Base-by-base conservation (phyloP, 441 rosid species). In the Adansonia rubrostipa region DNA sequence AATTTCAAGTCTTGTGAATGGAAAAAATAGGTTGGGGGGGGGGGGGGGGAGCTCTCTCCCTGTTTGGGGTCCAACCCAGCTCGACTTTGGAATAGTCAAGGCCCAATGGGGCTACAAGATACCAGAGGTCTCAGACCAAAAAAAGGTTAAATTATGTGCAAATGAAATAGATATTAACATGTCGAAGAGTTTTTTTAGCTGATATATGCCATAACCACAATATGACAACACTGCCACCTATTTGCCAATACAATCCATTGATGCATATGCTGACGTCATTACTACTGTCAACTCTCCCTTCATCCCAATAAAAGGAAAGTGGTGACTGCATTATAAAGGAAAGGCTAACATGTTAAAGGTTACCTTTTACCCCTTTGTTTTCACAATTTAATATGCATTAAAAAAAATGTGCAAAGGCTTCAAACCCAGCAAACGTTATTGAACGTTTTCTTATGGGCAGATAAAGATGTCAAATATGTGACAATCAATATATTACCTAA, bases 401-500 rank as follows among this genome's bases (percentile, higher is more conserved):
- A 24, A 24, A 24, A 24, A 24, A 24, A 24, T 24, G 28, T 24
- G n/a, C 28, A 24, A 24, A 24, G 28, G 28, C 28, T 24, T 24
- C 28, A 24, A 24, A 24, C 28, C 28, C 28, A 1, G 28, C 28
- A 24, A 24, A 24, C 28, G 28, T 24, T 24, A 24, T 24, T 24
- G 28, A 24, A 24, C 28, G 28, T 24, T 17, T 6, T 15, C 6
- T 54, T 75, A 53, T 17, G 9, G 6, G 24, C 15, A 13, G 19
- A 56, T 19, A 20, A 51, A 36, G 48, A 48, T 2, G 28, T 9
- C 24, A 44, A 58, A 56, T 42, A 51, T 13, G 17, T 51, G n/a
- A 3, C 57, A 50, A 50, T 9, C 9, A 66, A 78, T 77, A 51
- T 51, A 51, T 83, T 84, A 96, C 99, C 99, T 96, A 85, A 91